Conservation (phyloP, 2,329 filamentous ascomycete species). For the Fusarium virguliforme region DNA sequence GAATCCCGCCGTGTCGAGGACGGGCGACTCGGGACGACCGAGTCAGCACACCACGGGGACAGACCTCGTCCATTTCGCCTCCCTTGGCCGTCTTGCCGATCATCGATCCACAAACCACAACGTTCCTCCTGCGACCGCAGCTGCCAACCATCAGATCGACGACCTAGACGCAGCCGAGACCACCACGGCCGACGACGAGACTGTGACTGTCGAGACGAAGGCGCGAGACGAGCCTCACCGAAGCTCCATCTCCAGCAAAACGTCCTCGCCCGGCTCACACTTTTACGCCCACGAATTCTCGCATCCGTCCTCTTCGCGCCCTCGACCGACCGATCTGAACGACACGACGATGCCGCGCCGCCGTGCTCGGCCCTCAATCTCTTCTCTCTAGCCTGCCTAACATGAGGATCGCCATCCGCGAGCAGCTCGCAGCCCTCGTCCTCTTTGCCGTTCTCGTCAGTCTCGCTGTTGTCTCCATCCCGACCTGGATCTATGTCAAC, state of each 20-base stretch:
- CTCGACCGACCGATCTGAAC: slow-evolving; percentile 30
- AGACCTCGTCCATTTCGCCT: slow-evolving; percentile 37
- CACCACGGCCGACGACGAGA: slow-evolving; percentile 12
- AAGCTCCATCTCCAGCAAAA: slow-evolving; percentile 4
- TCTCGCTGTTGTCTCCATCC: slow-evolving; percentile 84
- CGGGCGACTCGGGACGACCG: slow-evolving; percentile 36
- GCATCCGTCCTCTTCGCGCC: slow-evolving; percentile 19
- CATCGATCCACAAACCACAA: slow-evolving; percentile 45
- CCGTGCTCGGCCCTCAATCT: slow-evolving; percentile 37
- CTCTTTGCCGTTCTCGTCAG: slow-evolving; percentile 81
- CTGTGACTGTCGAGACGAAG: slow-evolving; percentile 12
- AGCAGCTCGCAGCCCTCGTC: slow-evolving; percentile 88
- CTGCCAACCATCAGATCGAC: slow-evolving; percentile 21
- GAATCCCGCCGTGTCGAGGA: slow-evolving; percentile 1
- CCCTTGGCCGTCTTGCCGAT: slow-evolving; percentile 46
- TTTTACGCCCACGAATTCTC: slow-evolving; percentile 26
- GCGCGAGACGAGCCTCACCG: slow-evolving; percentile 19
- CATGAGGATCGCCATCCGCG: slow-evolving; percentile 90
- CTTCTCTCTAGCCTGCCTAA: slow-evolving; percentile 50
- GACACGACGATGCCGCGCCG: slow-evolving; percentile 51
- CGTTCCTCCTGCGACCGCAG: slow-evolving; percentile 26
- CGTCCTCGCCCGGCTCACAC: slow-evolving; percentile 2
- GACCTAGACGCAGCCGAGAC: slow-evolving; percentile 6
- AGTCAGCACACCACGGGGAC: slow-evolving; percentile 36
- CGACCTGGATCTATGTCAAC: slow-evolving; percentile 76